Evolutionary conservation across 1,284 basidiomycete genomes (phyloP), one percentile per base, ranked within the genome.

Genomic region (Tilletia horrida): DNA sequence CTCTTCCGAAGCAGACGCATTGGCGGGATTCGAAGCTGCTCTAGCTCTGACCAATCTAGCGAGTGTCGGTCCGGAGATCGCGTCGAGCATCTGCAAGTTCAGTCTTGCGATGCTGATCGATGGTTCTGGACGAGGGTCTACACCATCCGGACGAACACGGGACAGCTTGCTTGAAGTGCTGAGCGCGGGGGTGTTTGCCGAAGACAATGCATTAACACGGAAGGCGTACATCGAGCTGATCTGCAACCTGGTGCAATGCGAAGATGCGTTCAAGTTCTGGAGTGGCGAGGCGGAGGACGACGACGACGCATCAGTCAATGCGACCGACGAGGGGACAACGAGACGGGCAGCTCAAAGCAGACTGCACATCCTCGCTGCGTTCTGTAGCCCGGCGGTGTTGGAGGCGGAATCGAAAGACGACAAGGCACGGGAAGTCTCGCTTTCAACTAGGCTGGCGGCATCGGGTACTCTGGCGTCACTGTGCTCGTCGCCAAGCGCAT

Each of bases 41-140:
- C 94, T 98, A 91, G 94, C 93, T 0, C 85, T 98, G 62, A 98
- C 95, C 3, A 98, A 98, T 80, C 83, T 98, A 43, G 89, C 93
- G 0, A 93, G 91, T n/a, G 86, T 90, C 63, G 86, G 86, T 66
- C 83, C 87, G 0, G 85, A 87, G 47, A 82, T 88, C n/a, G 88
- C 90, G 2, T 84, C 85, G 21, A 86, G 88, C 8, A 70, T 78
- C n/a, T 73, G 72, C 3, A 31, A 45, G 3, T 73, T 70, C 59
- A 66, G 67, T 2, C 27, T 71, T 2, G 65, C 31, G 31, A 40
- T 42, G 2, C 59, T 40, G 18, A 29, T 59, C 27, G 35, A 40
- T 11, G 35, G 35, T 40, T 11, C 35, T 40, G 6, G 6, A 40
- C 4, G 35, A 11, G 35, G 11, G 11, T 4, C 35, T 11, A 40